phyloP scores from a whole-genome alignment of 2,329 filamentous ascomycete genomes.

The Cytospora piceicola region DNA sequence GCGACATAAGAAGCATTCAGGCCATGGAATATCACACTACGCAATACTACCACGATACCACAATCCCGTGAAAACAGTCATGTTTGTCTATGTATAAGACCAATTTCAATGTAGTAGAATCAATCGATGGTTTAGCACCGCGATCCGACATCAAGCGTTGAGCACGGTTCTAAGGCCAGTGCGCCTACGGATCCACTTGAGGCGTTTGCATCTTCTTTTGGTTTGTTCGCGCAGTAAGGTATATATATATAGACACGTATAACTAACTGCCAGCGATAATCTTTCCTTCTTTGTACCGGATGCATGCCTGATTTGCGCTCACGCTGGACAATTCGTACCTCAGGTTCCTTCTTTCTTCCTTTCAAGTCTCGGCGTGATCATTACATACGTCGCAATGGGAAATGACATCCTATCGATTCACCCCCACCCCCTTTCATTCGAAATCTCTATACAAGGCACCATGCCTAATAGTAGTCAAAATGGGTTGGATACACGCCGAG shows the following conservation, averaged over 20 bases:
- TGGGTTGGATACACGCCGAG: not conserved
- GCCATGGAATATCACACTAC: no score
- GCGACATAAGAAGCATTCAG: no score
- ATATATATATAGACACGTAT: not conserved
- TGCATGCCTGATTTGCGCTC: not conserved
- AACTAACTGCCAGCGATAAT: not conserved
- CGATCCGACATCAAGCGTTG: not conserved
- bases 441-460: not conserved
- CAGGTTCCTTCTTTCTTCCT: not conserved
- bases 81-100: no score
- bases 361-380: slow-evolving; percentile 1
- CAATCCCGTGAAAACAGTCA: no score
- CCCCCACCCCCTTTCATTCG: no score
- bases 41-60: no score
- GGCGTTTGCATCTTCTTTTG: not conserved
- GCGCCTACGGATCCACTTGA: not conserved
- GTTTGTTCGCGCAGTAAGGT: slow-evolving; percentile 2
- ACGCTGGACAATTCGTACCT: not conserved
- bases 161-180: not conserved
- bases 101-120: no score
- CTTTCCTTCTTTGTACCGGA: not conserved
- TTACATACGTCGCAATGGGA: not conserved
- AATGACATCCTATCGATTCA: not conserved
- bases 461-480: not conserved
- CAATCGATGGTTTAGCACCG: no score